phyloP scores from a whole-genome alignment of 2,329 filamentous ascomycete genomes.

The Fusarium oxysporum region DNA sequence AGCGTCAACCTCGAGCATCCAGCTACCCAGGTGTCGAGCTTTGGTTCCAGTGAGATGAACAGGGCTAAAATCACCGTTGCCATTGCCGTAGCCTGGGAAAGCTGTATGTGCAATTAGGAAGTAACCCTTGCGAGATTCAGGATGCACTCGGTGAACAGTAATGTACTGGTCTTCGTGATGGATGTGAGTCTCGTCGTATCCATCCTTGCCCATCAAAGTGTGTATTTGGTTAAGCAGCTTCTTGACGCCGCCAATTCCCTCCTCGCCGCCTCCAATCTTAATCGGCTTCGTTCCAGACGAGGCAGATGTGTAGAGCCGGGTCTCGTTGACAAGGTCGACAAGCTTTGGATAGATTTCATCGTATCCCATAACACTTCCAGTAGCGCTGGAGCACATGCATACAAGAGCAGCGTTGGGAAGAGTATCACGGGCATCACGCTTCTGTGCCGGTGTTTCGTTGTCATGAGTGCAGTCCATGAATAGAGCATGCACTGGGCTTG shows the following conservation, averaged over 20 bases:
- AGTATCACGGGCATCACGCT: conserved; percentile 92
- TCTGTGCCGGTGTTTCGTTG: conserved; percentile 95
- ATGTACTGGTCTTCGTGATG: conserved; percentile 97
- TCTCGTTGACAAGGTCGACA: conserved; percentile 94
- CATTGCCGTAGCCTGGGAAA: conserved; percentile 89
- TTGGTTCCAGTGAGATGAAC: conserved; percentile 86
- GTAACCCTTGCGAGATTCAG: conserved; percentile 90
- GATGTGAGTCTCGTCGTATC: conserved; percentile 94
- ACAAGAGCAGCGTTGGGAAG: conserved; percentile 94
- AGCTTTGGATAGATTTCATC: conserved; percentile 95
- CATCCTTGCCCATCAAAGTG: conserved; percentile 93
- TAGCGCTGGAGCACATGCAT: conserved; percentile 94
- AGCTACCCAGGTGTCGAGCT: conserved; percentile 87
- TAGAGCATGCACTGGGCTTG: conserved; percentile 89
- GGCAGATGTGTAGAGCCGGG: conserved; percentile 80
- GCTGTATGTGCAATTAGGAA: conserved; percentile 97
- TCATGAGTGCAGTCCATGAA: conserved; percentile 99
- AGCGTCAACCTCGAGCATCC: conserved; percentile 91
- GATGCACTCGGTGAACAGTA: conserved; percentile 95
- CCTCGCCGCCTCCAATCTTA: conserved; percentile 75
- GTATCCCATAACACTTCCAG: conserved; percentile 97
- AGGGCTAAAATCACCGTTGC: conserved; percentile 82
- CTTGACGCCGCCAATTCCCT: conserved; percentile 90
- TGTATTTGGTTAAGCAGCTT: conserved; percentile 96
- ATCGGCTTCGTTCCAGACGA: conserved; percentile 72